phyloP scores from a whole-genome alignment of 208 protist genomes.

The Acanthamoeba castellanii region DNA sequence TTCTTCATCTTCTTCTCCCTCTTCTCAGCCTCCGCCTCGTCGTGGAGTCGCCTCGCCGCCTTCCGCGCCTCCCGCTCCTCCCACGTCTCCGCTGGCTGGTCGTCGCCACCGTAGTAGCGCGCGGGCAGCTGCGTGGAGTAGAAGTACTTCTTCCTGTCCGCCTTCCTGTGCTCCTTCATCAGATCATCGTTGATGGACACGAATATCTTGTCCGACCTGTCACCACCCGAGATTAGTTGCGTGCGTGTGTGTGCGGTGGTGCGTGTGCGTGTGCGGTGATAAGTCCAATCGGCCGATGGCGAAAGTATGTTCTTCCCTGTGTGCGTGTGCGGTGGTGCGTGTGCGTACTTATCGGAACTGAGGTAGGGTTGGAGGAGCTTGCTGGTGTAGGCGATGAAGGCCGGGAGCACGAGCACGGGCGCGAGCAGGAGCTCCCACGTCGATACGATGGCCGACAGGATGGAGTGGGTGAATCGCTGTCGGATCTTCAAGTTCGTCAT shows the following conservation, averaged over 20 bases:
- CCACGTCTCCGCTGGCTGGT: too few species aligned
- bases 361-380: slow-evolving; percentile 53
- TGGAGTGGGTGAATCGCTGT: slow-evolving; percentile 21
- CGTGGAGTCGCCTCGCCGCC: background rate
- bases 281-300: too few species aligned
- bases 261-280: background rate
- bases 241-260: background rate
- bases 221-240: background rate
- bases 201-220: slow-evolving; percentile 43
- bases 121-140: too few species aligned
- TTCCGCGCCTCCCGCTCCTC: too few species aligned
- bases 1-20: background rate
- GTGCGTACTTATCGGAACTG: background rate
- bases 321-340: too few species aligned
- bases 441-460: slow-evolving; percentile 30
- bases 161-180: slow-evolving; percentile 10
- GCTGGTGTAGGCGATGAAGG: slow-evolving; percentile 45
- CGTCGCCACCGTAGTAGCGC: too few species aligned
- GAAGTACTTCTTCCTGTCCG: too few species aligned
- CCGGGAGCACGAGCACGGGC: slow-evolving; percentile 38
- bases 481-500: slow-evolving; percentile 54
- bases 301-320: too few species aligned
- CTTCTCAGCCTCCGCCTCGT: background rate
- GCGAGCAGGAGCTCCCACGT: slow-evolving; percentile 18
- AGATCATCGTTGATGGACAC: slow-evolving; percentile 23